A percentile compares a stretch with the other conserved stretches of the same genome.
Evolutionary conservation across 176 grass and related monocot species (phyloP).

Genomic region (Eleusine coracana): DNA sequence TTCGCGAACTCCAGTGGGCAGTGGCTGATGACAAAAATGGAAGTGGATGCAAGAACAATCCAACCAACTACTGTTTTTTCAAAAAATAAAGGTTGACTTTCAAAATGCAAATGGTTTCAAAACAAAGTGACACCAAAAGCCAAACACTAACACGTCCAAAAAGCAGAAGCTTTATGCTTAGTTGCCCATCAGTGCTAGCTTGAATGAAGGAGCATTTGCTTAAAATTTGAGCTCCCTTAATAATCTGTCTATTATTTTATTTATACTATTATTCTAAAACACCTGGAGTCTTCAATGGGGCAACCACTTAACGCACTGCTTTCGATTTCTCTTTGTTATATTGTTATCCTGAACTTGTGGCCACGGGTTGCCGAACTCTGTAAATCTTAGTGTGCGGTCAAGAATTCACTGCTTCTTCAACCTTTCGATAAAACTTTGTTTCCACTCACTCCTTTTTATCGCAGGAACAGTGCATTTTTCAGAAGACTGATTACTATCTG

Average conservation of each 20-base stretch:
- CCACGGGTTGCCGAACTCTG: neutral
- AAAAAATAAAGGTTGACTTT: neutral
- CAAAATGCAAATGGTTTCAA: neutral
- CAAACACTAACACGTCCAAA: slow-evolving; percentile 23
- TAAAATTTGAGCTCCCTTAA: neutral
- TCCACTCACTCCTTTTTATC: neutral
- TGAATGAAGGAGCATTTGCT: slow-evolving; percentile 13
- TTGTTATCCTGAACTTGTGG: neutral
- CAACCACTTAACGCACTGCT: slow-evolving; percentile 24
- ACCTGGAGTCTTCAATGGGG: slow-evolving; percentile 8
- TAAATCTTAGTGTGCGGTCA: neutral
- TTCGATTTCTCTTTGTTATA: neutral
- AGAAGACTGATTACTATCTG: neutral
- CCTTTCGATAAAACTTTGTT: neutral
- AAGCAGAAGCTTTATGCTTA: neutral
- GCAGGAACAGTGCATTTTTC: neutral
- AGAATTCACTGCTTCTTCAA: neutral
- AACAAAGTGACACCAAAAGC: neutral
- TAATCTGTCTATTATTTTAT: neutral
- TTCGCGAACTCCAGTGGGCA: neutral
- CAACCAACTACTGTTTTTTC: neutral
- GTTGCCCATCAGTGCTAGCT: slow-evolving; percentile 4
- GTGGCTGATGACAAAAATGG: neutral
- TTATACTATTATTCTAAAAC: neutral
- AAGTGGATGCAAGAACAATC: slow-evolving; percentile 28